phyloP scores from a whole-genome alignment of 768 basidiomycete species.

The Leccinum boreale region DNA sequence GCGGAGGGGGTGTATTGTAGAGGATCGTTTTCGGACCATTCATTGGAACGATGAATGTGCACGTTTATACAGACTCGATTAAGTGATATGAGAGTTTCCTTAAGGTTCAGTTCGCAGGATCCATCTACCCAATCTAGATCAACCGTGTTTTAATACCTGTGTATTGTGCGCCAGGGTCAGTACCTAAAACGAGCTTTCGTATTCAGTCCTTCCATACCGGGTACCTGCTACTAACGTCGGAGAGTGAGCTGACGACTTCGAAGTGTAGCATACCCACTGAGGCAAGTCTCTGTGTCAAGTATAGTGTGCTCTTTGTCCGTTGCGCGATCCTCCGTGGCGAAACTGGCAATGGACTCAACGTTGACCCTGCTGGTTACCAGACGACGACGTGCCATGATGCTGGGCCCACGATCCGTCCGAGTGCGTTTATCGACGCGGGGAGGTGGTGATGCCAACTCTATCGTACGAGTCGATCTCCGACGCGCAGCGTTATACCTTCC shows the following conservation, averaged over 20 bases:
- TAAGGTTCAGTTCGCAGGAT: neutral
- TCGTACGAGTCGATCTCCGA: neutral
- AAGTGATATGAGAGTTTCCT: neutral
- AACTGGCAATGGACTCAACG: neutral
- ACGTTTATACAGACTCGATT: neutral
- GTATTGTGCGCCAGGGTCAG: too few species aligned
- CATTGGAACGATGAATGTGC: neutral
- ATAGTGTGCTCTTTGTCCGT: neutral
- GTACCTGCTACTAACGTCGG: too few species aligned
- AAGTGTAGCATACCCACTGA: neutral
- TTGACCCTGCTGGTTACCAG: neutral
- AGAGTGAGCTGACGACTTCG: too few species aligned
- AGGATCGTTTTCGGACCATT: neutral
- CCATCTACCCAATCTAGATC: neutral
- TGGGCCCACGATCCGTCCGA: neutral
- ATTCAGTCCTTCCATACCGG: too few species aligned
- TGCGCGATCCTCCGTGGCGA: neutral
- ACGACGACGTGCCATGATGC: neutral
- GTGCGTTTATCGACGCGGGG: neutral
- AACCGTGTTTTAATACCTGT: neutral
- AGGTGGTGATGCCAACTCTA: neutral
- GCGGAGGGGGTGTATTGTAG: neutral
- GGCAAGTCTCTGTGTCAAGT: neutral
- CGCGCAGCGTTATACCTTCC: too few species aligned
- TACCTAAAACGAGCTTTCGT: too few species aligned